Conservation (phyloP, 371 early-diverging fungal genomes). For the Nematocida sp. region DNA sequence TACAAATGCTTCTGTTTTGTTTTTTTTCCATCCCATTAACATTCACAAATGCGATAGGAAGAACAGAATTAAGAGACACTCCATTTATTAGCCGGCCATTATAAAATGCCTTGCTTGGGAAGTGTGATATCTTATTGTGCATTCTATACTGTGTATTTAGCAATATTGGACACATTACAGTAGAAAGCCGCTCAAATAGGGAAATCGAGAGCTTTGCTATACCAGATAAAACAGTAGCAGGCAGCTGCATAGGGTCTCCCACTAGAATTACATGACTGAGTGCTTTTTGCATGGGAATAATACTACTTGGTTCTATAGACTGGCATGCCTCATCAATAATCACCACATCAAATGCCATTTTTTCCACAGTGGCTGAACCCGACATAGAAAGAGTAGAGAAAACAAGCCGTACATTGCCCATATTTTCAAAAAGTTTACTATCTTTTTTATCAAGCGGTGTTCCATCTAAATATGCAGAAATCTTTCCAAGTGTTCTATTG, state of each 20-base stretch:
- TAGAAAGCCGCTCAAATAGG: constrained; percentile 45
- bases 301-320: constrained; percentile 81
- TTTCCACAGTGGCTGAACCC: background rate
- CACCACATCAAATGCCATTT: constrained; percentile 67
- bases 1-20: constrained; percentile 3
- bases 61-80: background rate
- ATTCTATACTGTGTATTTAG: constrained; percentile 69
- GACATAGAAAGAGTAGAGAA: constrained; percentile 48
- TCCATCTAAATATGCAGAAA: background rate
- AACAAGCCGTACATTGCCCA: background rate
- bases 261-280: constrained; percentile 83
- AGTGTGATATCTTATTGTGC: constrained; percentile 50
- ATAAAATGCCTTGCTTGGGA: constrained; percentile 65
- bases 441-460: background rate
- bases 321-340: constrained; percentile 96
- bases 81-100: constrained; percentile 38
- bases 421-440: background rate
- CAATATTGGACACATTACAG: constrained; percentile 30
- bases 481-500: background rate
- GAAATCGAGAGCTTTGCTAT: background rate
- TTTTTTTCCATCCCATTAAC: constrained; percentile 44
- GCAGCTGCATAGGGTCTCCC: constrained; percentile 89
- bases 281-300: constrained; percentile 78
- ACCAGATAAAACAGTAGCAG: constrained; percentile 51
- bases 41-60: constrained; percentile 57